phyloP scores from a whole-genome alignment of 305 asterid genomes.

The Solanum chacoense region DNA sequence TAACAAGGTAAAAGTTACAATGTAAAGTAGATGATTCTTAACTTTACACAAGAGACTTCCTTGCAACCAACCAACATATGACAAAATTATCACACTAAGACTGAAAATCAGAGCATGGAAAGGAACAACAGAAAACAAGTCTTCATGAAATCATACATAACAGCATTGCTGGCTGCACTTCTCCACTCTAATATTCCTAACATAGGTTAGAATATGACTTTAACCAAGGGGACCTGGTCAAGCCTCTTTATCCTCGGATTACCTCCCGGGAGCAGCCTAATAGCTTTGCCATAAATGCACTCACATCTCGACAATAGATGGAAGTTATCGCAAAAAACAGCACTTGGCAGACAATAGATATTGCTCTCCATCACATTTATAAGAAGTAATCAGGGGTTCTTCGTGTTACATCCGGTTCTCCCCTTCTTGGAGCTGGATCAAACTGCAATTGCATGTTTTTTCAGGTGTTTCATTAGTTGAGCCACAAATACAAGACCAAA shows the following conservation, averaged over 20 bases:
- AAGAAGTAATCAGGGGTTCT: slow-evolving; percentile 13
- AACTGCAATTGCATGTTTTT: not conserved
- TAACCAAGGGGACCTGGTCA: slow-evolving; percentile 20
- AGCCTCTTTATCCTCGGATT: slow-evolving; percentile 12
- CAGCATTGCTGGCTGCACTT: slow-evolving; percentile 25
- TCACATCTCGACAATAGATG: slow-evolving; percentile 8
- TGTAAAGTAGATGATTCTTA: slow-evolving; percentile 1
- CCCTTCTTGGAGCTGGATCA: slow-evolving; percentile 16
- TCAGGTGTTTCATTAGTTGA: not conserved
- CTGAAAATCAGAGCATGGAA: not conserved
- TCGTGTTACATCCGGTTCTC: slow-evolving; percentile 11
- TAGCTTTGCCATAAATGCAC: slow-evolving; percentile 4
- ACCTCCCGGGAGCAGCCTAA: slow-evolving; percentile 6
- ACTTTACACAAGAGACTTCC: slow-evolving; percentile 2
- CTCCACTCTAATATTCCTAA: slow-evolving; percentile 23
- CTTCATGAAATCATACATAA: slow-evolving; percentile 26
- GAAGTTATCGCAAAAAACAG: not conserved
- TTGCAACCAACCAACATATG: slow-evolving; percentile 2
- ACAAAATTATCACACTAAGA: not conserved
- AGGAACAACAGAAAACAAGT: slow-evolving; percentile 3
- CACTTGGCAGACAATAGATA: not conserved
- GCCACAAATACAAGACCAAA: not conserved
- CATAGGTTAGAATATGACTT: slow-evolving; percentile 27
- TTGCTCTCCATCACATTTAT: not conserved
- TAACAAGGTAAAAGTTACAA: not conserved